Base-by-base conservation (phyloP, 2,329 filamentous ascomycete species). In the Cordyceps cateniannulata region DNA sequence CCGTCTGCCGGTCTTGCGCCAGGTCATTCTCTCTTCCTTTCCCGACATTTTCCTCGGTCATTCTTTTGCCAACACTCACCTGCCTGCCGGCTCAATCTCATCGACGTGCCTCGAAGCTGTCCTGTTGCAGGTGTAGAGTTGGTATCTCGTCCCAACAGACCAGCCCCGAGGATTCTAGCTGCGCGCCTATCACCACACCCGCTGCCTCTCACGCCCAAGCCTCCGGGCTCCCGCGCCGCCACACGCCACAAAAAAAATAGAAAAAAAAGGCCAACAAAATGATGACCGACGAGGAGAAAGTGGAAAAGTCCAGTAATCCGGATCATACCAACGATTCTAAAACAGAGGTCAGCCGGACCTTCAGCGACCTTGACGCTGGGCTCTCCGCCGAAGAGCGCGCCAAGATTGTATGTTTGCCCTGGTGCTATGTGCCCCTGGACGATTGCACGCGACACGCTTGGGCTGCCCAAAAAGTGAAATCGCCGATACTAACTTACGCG, bases 371-470 rank as follows among this genome's bases (percentile, higher is more conserved):
- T 7, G 88, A 91, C 72, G 85, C 81, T 52, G 84, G 85, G 8
- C 73, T 89, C 66, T 85, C 79, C 44, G 81, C 81, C 1, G 85
- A 84, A 64, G 88, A 91, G 69, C 81, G 76, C 65, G 81, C 81
- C 27, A 79, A 74, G 53, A 81, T 85, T 67, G 88, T 90, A 74
- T 64, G 82, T 73, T 61, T 59, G 35, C 54, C 60, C 45, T 3
- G 8, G 27, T 59, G 47, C 48, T 27, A 5, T 57, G 32, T 57
- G 24, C 20, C 14, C 45, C 22, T 24, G 20, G 22, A 16, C 5
- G 24, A 54, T 58, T 25, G 55, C 55, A 7, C 44, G 22, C 42
- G 18, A 27, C 42, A 27, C 48, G 12, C 35, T 18, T 27, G 24
- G 9, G 24, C 49, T 18, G 22, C 38, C 3, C 20, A 3, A 45